Evolutionary conservation across 495 filamentous ascomycete species (phyloP), one percentile per base, ranked within the genome.

Genomic region (Hamigera avellanea): DNA sequence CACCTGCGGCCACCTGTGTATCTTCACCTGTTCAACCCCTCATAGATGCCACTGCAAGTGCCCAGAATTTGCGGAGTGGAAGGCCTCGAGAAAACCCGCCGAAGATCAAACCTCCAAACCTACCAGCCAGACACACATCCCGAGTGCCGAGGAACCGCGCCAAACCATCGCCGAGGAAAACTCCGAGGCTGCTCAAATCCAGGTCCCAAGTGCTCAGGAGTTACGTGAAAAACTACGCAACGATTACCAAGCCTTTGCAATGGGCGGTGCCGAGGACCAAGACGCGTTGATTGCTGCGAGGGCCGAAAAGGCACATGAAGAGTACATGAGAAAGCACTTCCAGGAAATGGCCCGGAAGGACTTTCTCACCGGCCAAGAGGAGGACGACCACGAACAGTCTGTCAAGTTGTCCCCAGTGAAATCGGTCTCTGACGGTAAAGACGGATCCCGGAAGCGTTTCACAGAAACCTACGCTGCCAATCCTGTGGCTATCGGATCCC

Each of bases 1-100:
- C 30, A 14, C 30, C 0, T 67, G 62, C 41, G 52, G 52, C 1
- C 61, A 65, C 33, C 46, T 19, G 1, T 61, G 57, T 35, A 33
- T 26, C 4, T 34, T 30, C 1, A 28, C 37, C 15, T 61, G 57
- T 40, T 37, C 40, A 12, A 9, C 16, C 9, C 19, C 14, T 29
- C 48, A 51, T 19, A 28, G 13, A 17, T 52, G 48, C 26, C 17
- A 17, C 6, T 51, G 48, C 42, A 21, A 41, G 19, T 55, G 52
- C 25, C 6, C 6, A 13, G 37, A 9, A n/a, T 29, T 15, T 16
- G 19, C n/a, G 2, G 3, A 15, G 13, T 26, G 15, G 10, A 35
- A 4, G 8, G 5, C 14, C 17, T 6, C 9, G 8, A 12, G 5
- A 8, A n/a, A 19, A n/a, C 3, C 17, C 31, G 17, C 6, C 21